A percentile compares a stretch with the other conserved stretches of the same genome.
These are phyloP conservation scores for Fragosphaeria purpurea DNA, from an alignment of 2,329 filamentous ascomycete species.

Conservation along the genomic window DNA sequence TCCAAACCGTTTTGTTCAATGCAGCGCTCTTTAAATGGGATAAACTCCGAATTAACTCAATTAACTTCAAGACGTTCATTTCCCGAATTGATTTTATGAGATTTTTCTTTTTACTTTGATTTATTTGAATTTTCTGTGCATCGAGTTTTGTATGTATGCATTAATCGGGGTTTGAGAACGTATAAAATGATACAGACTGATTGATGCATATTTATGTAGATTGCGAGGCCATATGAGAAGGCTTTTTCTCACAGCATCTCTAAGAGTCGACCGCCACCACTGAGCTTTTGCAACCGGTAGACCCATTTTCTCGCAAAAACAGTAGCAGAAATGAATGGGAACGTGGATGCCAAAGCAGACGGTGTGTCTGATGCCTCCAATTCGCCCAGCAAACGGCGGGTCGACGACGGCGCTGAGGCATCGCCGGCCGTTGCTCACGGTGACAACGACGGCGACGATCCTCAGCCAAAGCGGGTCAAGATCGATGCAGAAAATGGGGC, in stretches of 20 bases:
- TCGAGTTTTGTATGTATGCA: too few species aligned
- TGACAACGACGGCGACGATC: conserved; percentile 13
- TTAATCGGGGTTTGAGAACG: too few species aligned
- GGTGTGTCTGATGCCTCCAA: background rate
- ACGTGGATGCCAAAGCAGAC: background rate
- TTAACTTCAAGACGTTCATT: too few species aligned
- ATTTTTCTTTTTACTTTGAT: too few species aligned
- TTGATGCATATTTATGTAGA: background rate
- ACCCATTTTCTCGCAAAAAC: too few species aligned
- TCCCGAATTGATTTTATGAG: too few species aligned
- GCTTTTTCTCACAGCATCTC: background rate
- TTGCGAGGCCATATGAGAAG: conserved; percentile 1
- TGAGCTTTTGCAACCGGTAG: too few species aligned
- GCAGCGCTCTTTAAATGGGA: too few species aligned
- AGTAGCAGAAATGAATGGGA: background rate
- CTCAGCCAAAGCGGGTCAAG: conserved; percentile 47
- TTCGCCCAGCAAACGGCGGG: conserved; percentile 7
- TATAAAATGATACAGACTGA: background rate
- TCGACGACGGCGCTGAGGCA: background rate
- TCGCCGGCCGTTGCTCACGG: background rate
- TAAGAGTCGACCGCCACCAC: too few species aligned
- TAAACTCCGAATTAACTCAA: too few species aligned
- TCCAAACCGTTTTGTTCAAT: too few species aligned
- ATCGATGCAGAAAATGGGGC: conserved; percentile 25
- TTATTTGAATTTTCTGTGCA: too few species aligned